phyloP scores from a whole-genome alignment of 2,329 filamentous ascomycete genomes.

The Elsinoe perseae region DNA sequence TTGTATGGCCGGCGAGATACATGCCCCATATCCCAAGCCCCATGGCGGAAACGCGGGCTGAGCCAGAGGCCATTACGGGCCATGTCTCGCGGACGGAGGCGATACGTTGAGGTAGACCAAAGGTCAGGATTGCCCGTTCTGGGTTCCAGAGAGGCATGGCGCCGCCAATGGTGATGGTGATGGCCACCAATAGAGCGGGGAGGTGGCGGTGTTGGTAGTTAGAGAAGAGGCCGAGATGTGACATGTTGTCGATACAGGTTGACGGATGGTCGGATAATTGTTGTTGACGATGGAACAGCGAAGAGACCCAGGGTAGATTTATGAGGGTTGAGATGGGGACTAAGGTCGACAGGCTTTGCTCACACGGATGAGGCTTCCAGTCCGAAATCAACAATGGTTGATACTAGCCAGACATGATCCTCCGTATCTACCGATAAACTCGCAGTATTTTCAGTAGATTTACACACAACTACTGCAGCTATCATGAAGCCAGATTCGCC shows the following conservation, averaged over 20 bases:
- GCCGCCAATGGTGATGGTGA: background rate
- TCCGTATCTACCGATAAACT: no score
- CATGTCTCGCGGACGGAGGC: background rate
- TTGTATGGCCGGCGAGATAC: background rate
- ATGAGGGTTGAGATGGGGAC: no score
- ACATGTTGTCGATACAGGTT: background rate
- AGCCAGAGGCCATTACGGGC: background rate
- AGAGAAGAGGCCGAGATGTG: background rate
- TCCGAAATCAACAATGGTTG: no score
- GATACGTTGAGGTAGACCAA: conserved; percentile 4
- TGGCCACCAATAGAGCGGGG: background rate
- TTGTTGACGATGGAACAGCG: no score
- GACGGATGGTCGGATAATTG: no score
- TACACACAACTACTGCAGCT: no score
- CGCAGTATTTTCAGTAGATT: no score
- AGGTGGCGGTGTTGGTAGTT: conserved; percentile 1
- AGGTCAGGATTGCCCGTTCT: background rate
- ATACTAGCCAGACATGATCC: no score
- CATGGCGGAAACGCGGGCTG: background rate
- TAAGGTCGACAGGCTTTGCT: no score
- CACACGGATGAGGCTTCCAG: no score
- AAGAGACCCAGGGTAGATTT: no score
- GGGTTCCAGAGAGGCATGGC: background rate
- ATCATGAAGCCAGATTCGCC: no score
- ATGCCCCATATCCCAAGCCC: conserved; percentile 1